Base-by-base conservation (phyloP, 305 asterid species). In the Ilex paraguariensis region DNA sequence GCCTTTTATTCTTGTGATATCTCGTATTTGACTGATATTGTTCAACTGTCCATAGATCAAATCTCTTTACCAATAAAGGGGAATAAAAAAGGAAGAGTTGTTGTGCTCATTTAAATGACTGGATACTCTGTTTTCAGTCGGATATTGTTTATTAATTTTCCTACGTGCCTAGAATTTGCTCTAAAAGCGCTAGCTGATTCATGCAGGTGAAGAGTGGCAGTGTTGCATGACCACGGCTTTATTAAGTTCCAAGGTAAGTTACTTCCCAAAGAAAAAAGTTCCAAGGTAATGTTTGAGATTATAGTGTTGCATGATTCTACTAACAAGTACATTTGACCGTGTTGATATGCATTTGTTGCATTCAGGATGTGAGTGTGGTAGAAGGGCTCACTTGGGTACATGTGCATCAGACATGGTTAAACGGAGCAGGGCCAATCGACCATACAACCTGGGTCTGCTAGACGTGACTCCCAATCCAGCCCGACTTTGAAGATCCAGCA, bases 361-460 rank as follows among this genome's bases (percentile, higher is more conserved):
- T 59, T 28, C 81, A 89, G 97, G 86, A 77, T 72, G 84, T 66
- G 79, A 81, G 63, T 58, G 95, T 66, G 56, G 82, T 81, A 51
- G 80, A 85, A 56, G 97, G 98, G 45, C 83, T 85, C 55, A 90
- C 88, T 46, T 87, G 95, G 95, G 72, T 81, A 53, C 90, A 88
- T 66, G 81, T 88, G 36, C 98, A 91, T 58, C 95, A 87, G 79
- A 85, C 98, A 53, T 87, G 96, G 98, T 71, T 86, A 77, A 82
- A 80, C 15, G 97, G 86, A 58, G 80, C 85, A 58, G 83, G 70
- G 44, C 77, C 80, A 59, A 75, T 57, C 65, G 64, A 66, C 46
- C 66, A 70, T 30, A 15, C 84, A 36, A 44, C 71, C 50, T 90
- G 95, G 93, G 45, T 90, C 49, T 62, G 84, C 71, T 82, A 77